These are phyloP conservation scores for Nemania sp. DNA, from an alignment of 2,329 filamentous ascomycete genomes.

Conservation along the genomic window DNA sequence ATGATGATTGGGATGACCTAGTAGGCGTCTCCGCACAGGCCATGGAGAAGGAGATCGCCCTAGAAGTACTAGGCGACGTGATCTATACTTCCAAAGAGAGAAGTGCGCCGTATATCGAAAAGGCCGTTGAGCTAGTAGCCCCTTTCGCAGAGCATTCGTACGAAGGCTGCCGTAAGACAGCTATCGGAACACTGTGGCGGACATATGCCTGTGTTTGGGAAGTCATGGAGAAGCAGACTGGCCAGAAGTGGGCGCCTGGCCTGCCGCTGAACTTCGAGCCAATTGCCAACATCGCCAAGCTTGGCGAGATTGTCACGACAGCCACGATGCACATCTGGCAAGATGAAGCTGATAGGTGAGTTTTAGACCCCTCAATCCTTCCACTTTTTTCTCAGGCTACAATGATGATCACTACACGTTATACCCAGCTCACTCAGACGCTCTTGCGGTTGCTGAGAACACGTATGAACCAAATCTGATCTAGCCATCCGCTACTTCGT, in stretches of 20 bases:
- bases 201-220: slow-evolving; percentile 90
- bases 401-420: slow-evolving; percentile 91
- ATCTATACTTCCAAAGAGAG: slow-evolving; percentile 72
- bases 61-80: slow-evolving; percentile 92
- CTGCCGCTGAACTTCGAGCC: slow-evolving; percentile 81
- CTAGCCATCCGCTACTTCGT: slow-evolving; percentile 9
- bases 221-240: slow-evolving; percentile 77
- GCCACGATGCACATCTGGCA: slow-evolving; percentile 85
- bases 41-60: slow-evolving; percentile 95
- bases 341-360: slow-evolving; percentile 92
- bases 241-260: slow-evolving; percentile 86
- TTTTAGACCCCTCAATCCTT: slow-evolving; percentile 42
- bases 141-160: slow-evolving; percentile 87
- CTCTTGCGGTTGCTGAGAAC: slow-evolving; percentile 88
- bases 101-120: slow-evolving; percentile 71
- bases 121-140: slow-evolving; percentile 80
- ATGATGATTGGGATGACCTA: slow-evolving; percentile 81
- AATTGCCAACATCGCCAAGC: slow-evolving; percentile 77
- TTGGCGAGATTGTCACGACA: slow-evolving; percentile 83
- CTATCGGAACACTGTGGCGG: slow-evolving; percentile 89
- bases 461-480: slow-evolving; percentile 62
- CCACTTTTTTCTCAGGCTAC: slow-evolving; percentile 36
- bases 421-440: slow-evolving; percentile 99
- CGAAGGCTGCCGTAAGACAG: slow-evolving; percentile 90
- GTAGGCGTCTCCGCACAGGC: slow-evolving; percentile 86